Base-by-base conservation (phyloP, 495 filamentous ascomycete genomes). In the Tuber melanosporum region DNA sequence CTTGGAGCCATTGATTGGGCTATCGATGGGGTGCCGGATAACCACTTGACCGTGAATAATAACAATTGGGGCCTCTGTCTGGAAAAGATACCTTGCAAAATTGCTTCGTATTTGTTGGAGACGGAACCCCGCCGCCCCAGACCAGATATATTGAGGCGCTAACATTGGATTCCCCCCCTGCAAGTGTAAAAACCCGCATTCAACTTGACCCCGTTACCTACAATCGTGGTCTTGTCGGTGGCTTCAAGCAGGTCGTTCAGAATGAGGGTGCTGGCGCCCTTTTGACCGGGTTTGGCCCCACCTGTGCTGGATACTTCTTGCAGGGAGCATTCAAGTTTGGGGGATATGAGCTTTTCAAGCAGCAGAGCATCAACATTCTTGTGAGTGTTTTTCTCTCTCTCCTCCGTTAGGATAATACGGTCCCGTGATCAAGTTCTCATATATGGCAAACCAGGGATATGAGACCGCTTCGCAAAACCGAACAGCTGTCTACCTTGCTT, bases 271-370 rank as follows among this genome's bases (percentile, higher is more conserved):
- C 92, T 83, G 92, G 92, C 85, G 93, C 93, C 84, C 91, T 97
- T 78, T 88, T 94, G 83, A 97, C 93, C 81, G 93, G 93, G 86
- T 89, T 91, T 85, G 93, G 93, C 80, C 93, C 93, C 81, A 96
- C 93, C 84, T 90, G 90, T 78, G 93, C 93, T 83, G 93, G 93
- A 83, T 97, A 97, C 89, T 95, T 95, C 90, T 91, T 97, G 82
- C 93, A 97, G 88, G 93, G 93, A 82, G 92, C 92, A 83, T 91
- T 96, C 91, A 97, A 97, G 88, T 97, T 97, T 86, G 93, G 93
- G 85, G 93, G 93, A 83, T 97, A 97, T 84, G 93, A 97, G 86
- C 90, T 96, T 85, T 97, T 97, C 91, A 97, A 97, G 91, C 90
- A 94, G 87, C 93, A 95, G 86, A 88, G 86, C 79, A 94, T 97